These are phyloP conservation scores for Fusarium sp. DNA, from an alignment of 2,329 filamentous ascomycete genomes.

Conservation along the genomic window DNA sequence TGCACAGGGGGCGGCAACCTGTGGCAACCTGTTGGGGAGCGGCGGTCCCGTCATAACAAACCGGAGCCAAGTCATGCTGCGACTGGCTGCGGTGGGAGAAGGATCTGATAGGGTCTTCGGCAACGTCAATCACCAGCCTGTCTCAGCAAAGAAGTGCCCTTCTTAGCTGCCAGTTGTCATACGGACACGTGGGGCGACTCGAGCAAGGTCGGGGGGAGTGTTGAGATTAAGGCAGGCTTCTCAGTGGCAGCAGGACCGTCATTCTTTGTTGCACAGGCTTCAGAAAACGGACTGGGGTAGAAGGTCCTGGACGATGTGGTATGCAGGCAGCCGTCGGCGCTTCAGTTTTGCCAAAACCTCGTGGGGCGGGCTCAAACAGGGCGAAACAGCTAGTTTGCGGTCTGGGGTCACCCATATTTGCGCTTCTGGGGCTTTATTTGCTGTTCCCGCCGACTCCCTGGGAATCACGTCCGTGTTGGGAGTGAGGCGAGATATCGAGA, in stretches of 20 bases:
- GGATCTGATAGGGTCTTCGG: constrained; percentile 18
- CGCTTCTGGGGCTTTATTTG: constrained; percentile 22
- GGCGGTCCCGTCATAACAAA: constrained; percentile 8
- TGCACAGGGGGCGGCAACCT: constrained; percentile 10
- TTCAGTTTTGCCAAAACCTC: constrained; percentile 34
- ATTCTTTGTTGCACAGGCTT: constrained; percentile 39
- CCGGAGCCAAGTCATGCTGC: constrained; percentile 8
- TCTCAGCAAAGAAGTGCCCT: constrained; percentile 18
- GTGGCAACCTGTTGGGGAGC: neutral
- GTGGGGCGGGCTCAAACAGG: constrained; percentile 35
- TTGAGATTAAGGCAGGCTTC: constrained; percentile 19
- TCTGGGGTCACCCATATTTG: constrained; percentile 14
- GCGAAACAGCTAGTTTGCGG: constrained; percentile 28
- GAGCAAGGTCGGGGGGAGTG: constrained; percentile 33
- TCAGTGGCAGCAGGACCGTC: constrained; percentile 25
- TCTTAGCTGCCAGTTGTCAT: constrained; percentile 39
- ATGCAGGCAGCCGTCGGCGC: constrained; percentile 44
- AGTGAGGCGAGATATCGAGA: constrained; percentile 17
- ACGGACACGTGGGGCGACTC: constrained; percentile 42
- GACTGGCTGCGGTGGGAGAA: constrained; percentile 2
- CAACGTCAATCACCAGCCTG: constrained; percentile 19
- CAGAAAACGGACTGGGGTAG: constrained; percentile 37
- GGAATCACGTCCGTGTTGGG: neutral
- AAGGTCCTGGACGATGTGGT: constrained; percentile 36
- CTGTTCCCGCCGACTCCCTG: constrained; percentile 1